These are phyloP conservation scores for Jaenimonas drosophilae DNA, from an alignment of 208 protist genomes.

Conservation along the genomic window DNA sequence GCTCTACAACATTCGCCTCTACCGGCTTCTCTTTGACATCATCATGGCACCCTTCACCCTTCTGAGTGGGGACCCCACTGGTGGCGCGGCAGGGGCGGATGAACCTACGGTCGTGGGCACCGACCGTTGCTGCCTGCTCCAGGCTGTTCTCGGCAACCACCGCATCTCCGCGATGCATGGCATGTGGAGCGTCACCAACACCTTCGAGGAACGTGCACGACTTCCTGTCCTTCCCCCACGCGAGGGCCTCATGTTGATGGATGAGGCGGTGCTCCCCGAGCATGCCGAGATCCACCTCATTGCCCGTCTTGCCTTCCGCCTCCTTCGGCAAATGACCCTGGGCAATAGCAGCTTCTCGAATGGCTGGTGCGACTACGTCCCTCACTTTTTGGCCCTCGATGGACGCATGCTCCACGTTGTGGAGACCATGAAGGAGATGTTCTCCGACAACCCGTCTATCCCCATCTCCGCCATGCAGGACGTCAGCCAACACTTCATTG, in stretches of 20 bases:
- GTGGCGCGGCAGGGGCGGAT: constrained; percentile 6
- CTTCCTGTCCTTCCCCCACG: constrained; percentile 16
- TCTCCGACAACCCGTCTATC: constrained; percentile 46
- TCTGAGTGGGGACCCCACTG: constrained; percentile 4
- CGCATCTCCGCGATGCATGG: neutral
- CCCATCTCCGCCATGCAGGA: constrained; percentile 20
- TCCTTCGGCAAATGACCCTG: constrained; percentile 46
- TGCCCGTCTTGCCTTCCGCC: constrained; percentile 40
- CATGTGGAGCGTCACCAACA: constrained; percentile 8
- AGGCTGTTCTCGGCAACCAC: no score
- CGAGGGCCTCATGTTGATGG: constrained; percentile 17
- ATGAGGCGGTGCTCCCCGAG: constrained; percentile 22
- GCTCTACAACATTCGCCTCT: constrained; percentile 54
- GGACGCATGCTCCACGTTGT: constrained; percentile 35
- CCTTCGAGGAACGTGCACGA: constrained; percentile 1
- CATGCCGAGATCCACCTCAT: constrained; percentile 51
- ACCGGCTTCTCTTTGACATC: constrained; percentile 66
- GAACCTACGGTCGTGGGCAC: neutral
- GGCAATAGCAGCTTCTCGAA: constrained; percentile 16
- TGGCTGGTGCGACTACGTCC: constrained; percentile 41
- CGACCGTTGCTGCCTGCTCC: no score
- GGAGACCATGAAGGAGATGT: constrained; percentile 49
- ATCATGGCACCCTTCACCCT: constrained; percentile 46
- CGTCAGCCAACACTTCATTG: constrained; percentile 35
- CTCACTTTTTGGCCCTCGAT: constrained; percentile 36